Conservation (phyloP, 441 rosid species). For the Isatis lusitanica region DNA sequence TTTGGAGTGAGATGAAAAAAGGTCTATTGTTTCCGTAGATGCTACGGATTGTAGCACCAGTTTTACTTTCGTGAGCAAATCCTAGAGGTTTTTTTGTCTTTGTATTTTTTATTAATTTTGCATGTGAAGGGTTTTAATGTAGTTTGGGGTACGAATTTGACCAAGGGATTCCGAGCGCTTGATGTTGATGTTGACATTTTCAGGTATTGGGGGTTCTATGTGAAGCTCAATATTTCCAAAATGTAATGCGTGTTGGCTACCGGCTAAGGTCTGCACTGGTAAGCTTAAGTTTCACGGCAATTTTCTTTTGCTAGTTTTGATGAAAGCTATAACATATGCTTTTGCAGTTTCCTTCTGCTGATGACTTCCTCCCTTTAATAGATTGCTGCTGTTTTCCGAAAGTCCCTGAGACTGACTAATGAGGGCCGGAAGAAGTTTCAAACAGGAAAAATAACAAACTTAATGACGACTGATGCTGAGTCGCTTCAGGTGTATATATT, state of each 20-base stretch:
- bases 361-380: conserved; percentile 35
- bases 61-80: neutral
- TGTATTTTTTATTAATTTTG: neutral
- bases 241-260: conserved; percentile 96
- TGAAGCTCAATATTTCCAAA: conserved; percentile 98
- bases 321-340: neutral
- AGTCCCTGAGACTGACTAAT: conserved; percentile 90
- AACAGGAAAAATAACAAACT: conserved; percentile 96
- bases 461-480: conserved; percentile 99
- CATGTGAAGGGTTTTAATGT: conserved; percentile 2
- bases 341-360: neutral
- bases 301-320: conserved; percentile 17
- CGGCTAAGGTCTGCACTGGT: conserved; percentile 95
- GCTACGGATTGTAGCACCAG: neutral
- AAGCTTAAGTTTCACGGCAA: conserved; percentile 36
- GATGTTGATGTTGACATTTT: conserved; percentile 35
- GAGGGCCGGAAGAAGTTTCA: conserved; percentile 85
- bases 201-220: conserved; percentile 88
- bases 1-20: conserved; percentile 67
- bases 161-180: conserved; percentile 20
- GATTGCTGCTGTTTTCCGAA: conserved; percentile 98
- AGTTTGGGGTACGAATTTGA: conserved; percentile 7
- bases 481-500: conserved; percentile 78
- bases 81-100: neutral
- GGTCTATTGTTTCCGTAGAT: neutral